Evolutionary conservation across 2,329 filamentous ascomycete species (phyloP).

Genomic region (Aspergillus quadrilineatus): DNA sequence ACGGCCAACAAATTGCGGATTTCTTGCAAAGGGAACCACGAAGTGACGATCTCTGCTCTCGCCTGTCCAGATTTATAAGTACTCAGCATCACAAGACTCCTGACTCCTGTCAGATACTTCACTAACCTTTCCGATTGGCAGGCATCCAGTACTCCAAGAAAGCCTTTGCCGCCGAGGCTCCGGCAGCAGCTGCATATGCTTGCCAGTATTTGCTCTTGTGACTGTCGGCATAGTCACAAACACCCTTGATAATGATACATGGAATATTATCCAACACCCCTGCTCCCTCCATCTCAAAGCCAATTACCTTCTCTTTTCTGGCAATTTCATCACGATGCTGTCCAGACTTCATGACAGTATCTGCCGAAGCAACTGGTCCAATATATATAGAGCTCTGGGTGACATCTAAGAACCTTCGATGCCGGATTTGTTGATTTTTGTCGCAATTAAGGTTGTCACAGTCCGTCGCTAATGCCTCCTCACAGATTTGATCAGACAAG

Average conservation of each 20-base stretch:
- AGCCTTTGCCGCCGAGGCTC: not conserved
- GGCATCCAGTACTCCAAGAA: not conserved
- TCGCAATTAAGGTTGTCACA: not conserved
- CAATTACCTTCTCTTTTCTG: not conserved
- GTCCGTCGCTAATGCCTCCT: not conserved
- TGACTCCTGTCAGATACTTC: not conserved
- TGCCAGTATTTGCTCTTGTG: not conserved
- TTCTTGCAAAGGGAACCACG: not conserved
- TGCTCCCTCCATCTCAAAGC: not conserved
- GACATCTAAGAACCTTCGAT: not conserved
- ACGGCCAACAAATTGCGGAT: not conserved
- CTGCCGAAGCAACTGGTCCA: not conserved
- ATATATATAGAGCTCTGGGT: not conserved
- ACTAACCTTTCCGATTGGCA: not conserved
- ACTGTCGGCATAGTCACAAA: not conserved
- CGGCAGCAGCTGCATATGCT: not conserved
- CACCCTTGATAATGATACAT: no score
- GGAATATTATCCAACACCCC: not conserved
- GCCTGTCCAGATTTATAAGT: not conserved
- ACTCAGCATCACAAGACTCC: not conserved
- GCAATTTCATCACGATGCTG: not conserved
- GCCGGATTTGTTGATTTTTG: not conserved
- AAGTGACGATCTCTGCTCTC: not conserved
- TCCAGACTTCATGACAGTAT: not conserved
- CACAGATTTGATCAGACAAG: not conserved